Base-by-base conservation (phyloP, 106 monocot species). In the Platanthera zijinensis region DNA sequence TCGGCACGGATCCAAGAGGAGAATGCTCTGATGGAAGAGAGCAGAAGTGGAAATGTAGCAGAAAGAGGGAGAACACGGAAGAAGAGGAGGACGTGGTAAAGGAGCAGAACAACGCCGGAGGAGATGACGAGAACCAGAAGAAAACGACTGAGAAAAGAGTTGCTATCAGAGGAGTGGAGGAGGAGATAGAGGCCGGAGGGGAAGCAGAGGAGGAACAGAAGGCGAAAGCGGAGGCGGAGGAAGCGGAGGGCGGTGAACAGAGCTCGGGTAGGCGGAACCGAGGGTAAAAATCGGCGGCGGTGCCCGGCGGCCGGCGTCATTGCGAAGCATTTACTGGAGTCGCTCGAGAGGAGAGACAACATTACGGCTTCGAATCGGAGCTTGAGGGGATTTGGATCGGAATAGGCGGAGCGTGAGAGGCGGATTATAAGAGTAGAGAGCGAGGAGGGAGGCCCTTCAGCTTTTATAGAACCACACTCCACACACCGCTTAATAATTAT, bases 81-180 rank as follows among this genome's bases (percentile, higher is more conserved):
- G 18, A 61, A 18, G 61, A 3, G n/a, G 61, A 61, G n/a, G 39
- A 39, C 39, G 39, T 3, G 39, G 39, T 39, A 39, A 39, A 39
- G 39, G 39, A 39, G 39, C 7, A 61, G 61, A 7, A 61, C 61
- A n/a, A 18, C 5, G 15, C 61, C 61, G 17, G 18, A 61, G 61
- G 61, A 61, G 61, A 61, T n/a, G 61, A n/a, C 61, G 18, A 61
- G 61, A 5, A 61, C 18, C 61, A n/a, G 61, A n/a, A 61, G 61
- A 18, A 61, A 61, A 6, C n/a, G 15, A n/a, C 9, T 61, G 17
- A 61, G 61, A 6, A 61, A 18, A n/a, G 61, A 61, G 17, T 6
- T 6, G 2, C 17, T 61, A 6, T 61, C 61, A 18, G 18, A 1
- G 18, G 17, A 17, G n/a, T n/a, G 61, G 18, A 18, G 61, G 18